Conservation (phyloP, 768 basidiomycete species). For the Lactifluus hygrophoroides region DNA sequence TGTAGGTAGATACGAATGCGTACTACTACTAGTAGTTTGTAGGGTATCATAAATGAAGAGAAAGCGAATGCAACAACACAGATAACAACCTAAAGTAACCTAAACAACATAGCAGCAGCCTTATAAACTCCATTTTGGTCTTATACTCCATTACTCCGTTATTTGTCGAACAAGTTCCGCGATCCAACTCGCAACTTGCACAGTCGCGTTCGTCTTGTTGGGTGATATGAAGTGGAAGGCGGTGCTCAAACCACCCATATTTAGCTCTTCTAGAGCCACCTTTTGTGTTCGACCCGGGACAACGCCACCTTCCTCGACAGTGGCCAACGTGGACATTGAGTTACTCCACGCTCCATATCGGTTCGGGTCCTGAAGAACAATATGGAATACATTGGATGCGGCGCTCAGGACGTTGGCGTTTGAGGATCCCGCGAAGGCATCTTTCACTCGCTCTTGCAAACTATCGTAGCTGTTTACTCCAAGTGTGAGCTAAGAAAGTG, state of each 20-base stretch:
- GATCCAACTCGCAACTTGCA: constrained; percentile 69
- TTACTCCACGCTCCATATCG: constrained; percentile 36
- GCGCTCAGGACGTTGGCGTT: constrained; percentile 63
- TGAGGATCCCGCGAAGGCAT: constrained; percentile 60
- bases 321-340: constrained; percentile 58
- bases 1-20: constrained; percentile 10
- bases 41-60: constrained; percentile 16
- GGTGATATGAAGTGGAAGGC: constrained; percentile 62
- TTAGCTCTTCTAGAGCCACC: constrained; percentile 56
- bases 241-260: constrained; percentile 68
- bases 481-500: neutral
- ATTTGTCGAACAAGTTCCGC: constrained; percentile 49
- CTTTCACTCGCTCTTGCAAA: constrained; percentile 66
- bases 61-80: constrained; percentile 14
- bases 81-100: constrained; percentile 7
- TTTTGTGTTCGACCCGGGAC: constrained; percentile 43
- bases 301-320: constrained; percentile 43
- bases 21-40: neutral
- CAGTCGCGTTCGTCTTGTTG: constrained; percentile 31
- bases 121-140: neutral
- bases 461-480: constrained; percentile 52
- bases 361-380: constrained; percentile 50
- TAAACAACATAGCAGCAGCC: constrained; percentile 4
- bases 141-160: constrained; percentile 33
- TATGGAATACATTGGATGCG: constrained; percentile 68